Evolutionary conservation across 805 yeast genomes (phyloP).

Genomic region (Metschnikowia chrysomelidarum): DNA sequence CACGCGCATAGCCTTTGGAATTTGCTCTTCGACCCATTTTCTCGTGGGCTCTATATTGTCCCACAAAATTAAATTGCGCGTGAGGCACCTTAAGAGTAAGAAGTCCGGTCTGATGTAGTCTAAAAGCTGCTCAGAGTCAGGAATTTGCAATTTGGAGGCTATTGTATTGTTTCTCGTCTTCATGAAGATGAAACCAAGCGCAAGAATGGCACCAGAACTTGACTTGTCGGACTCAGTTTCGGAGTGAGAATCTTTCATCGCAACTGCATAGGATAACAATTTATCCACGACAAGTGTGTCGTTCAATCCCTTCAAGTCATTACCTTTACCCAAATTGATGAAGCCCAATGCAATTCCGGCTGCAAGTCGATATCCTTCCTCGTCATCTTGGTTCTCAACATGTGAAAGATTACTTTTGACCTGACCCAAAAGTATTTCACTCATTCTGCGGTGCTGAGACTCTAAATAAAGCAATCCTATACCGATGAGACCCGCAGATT

Average conservation of each 20-base stretch:
- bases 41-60: slow-evolving; percentile 46
- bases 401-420: slow-evolving; percentile 52
- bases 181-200: slow-evolving; percentile 71
- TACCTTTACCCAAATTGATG: slow-evolving; percentile 77
- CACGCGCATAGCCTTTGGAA: slow-evolving; percentile 47
- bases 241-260: slow-evolving; percentile 63
- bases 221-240: slow-evolving; percentile 58
- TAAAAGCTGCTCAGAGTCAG: slow-evolving; percentile 54
- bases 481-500: slow-evolving; percentile 88
- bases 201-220: slow-evolving; percentile 71
- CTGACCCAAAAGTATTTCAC: slow-evolving; percentile 73
- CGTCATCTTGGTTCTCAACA: slow-evolving; percentile 55
- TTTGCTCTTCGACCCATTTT: slow-evolving; percentile 56
- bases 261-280: slow-evolving; percentile 54
- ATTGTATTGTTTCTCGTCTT: slow-evolving; percentile 59
- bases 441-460: slow-evolving; percentile 82
- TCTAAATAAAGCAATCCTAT: slow-evolving; percentile 80
- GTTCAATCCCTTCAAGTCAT: slow-evolving; percentile 52
- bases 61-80: slow-evolving; percentile 72
- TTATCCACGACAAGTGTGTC: slow-evolving; percentile 65
- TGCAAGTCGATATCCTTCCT: slow-evolving; percentile 80
- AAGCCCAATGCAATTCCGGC: slow-evolving; percentile 89
- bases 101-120: slow-evolving; percentile 81
- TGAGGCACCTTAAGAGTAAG: slow-evolving; percentile 61
- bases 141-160: slow-evolving; percentile 61